phyloP scores from a whole-genome alignment of 148 eudicot genomes.

The Fagopyrum homotropicum region DNA sequence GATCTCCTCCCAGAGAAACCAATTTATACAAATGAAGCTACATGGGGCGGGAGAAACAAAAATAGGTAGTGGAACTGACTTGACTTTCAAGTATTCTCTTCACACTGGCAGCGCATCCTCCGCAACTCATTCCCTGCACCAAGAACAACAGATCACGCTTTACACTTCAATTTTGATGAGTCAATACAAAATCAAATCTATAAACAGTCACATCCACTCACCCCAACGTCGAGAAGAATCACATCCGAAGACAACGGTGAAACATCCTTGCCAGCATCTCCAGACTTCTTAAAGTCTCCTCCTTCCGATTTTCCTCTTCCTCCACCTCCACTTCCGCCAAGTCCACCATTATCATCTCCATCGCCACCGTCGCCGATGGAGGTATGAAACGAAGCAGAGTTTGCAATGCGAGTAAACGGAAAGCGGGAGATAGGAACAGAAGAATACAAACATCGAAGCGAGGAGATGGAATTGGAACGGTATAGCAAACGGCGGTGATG shows the following conservation, averaged over 20 bases:
- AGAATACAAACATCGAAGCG: slow-evolving; percentile 13
- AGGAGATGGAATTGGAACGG: slow-evolving; percentile 16
- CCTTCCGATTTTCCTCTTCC: slow-evolving; percentile 46
- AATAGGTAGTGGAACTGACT: slow-evolving; percentile 32
- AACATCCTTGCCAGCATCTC: slow-evolving; percentile 29
- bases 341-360: slow-evolving; percentile 19
- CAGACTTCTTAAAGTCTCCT: slow-evolving; percentile 31
- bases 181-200: not conserved
- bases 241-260: slow-evolving; percentile 59
- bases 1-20: too few species aligned
- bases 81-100: slow-evolving; percentile 89
- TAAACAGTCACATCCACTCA: not conserved
- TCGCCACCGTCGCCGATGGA: slow-evolving; percentile 38
- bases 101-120: slow-evolving; percentile 94
- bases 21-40: not conserved
- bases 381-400: slow-evolving; percentile 36
- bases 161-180: not conserved
- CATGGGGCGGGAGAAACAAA: not conserved
- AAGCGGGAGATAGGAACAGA: slow-evolving; percentile 18
- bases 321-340: slow-evolving; percentile 40
- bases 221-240: slow-evolving; percentile 74
- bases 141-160: not conserved
- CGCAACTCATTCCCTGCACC: slow-evolving; percentile 86
- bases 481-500: slow-evolving; percentile 18
- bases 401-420: slow-evolving; percentile 31